Evolutionary conservation across 106 monocot genomes (phyloP).

Genomic region (Dendrobium officinale): DNA sequence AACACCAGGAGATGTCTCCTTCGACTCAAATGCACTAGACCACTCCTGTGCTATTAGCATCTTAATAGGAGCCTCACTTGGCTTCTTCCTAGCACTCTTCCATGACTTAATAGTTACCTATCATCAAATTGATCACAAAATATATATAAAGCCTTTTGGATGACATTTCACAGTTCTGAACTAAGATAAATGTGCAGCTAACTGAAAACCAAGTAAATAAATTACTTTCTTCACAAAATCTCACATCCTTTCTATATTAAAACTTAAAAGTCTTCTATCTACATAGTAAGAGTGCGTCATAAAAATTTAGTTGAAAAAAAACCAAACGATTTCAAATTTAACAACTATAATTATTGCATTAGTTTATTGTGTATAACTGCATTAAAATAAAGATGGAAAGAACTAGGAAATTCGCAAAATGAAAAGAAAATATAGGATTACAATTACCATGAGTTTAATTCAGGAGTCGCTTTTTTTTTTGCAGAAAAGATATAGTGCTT

Average conservation of each 20-base stretch:
- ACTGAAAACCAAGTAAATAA: conserved; percentile 15
- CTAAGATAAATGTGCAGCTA: conserved; percentile 23
- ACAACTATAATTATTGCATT: background rate
- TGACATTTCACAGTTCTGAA: background rate
- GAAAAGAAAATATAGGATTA: background rate
- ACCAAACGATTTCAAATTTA: background rate
- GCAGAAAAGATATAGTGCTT: too few species aligned
- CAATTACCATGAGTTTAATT: background rate
- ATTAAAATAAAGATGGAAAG: background rate
- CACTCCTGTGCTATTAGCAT: conserved; percentile 83
- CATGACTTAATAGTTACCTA: conserved; percentile 38
- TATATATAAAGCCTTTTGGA: background rate
- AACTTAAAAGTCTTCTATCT: background rate
- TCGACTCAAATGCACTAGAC: conserved; percentile 48
- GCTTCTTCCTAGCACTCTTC: conserved; percentile 29
- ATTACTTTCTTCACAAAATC: conserved; percentile 24
- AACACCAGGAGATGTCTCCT: conserved; percentile 47
- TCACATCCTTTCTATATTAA: background rate
- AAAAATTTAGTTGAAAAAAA: background rate
- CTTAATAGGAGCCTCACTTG: conserved; percentile 60
- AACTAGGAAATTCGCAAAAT: background rate
- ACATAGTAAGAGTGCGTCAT: background rate
- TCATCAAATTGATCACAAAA: background rate
- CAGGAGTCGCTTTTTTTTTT: background rate
- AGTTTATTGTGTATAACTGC: background rate